Conservation (phyloP, 345 rosid species). For the Cochlearia excelsa region DNA sequence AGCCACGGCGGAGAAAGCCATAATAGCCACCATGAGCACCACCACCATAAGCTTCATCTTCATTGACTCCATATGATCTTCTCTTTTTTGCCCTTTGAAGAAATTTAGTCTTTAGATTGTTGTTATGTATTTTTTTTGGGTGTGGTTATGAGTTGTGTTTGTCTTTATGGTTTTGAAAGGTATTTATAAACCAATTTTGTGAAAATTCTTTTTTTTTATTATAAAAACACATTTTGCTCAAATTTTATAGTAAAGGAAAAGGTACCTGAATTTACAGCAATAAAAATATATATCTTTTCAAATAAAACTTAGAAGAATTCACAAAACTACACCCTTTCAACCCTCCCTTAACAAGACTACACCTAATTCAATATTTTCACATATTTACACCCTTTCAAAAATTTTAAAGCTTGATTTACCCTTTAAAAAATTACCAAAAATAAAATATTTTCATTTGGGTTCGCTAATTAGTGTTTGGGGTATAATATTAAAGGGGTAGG, state of each 20-base stretch:
- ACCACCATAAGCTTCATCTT: constrained; percentile 33
- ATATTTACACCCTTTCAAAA: no score
- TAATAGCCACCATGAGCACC: constrained; percentile 17
- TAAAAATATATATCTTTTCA: no score
- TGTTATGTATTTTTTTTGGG: constrained; percentile 1
- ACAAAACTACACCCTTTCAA: no score
- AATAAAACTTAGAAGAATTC: no score
- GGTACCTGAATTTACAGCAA: constrained; percentile 26
- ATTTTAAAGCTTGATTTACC: no score
- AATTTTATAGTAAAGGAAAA: constrained; percentile 30
- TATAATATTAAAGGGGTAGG: no score
- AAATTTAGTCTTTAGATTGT: constrained; percentile 11
- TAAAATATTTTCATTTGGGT: no score
- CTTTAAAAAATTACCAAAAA: no score
- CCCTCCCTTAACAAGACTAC: no score
- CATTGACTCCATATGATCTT: constrained; percentile 31
- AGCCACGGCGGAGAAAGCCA: constrained; percentile 38
- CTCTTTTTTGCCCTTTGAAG: constrained; percentile 3
- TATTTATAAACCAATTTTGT: constrained; percentile 25
- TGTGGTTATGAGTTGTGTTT: constrained; percentile 21
- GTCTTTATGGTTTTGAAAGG: constrained; percentile 3
- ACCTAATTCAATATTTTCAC: no score
- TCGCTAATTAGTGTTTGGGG: no score
- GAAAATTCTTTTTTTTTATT: background rate
- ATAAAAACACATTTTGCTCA: constrained; percentile 1